Base-by-base conservation (phyloP, 768 basidiomycete genomes). In the Cantharellus cinnabarinus region DNA sequence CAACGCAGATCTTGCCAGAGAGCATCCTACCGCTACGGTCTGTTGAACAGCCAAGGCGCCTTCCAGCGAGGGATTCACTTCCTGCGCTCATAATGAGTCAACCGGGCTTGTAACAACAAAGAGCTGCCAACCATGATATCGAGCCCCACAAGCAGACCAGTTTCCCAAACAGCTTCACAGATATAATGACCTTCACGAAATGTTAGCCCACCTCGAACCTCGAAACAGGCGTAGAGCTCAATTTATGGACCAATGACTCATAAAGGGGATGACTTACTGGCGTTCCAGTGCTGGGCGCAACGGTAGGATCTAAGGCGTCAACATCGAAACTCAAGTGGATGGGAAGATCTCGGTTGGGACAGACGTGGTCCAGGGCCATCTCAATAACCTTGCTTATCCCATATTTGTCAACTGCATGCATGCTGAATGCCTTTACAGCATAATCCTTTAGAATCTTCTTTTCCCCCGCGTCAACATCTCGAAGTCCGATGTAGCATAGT, bases 121-220 rank as follows among this genome's bases (percentile, higher is more conserved):
- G 14, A 48, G n/a, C 4, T 39, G 68, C 79, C 53, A 62, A 85
- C 91, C 91, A 99, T 93, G 62, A 99, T 74, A 71, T 99, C 94
- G 34, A 98, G 72, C 0, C 83, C 89, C 35, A 95, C 91, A 20
- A 99, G 78, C 60, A 85, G 77, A 3, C 91, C 91, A 3, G 93
- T 98, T 74, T 95, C 91, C 62, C 81, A 80, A 50, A 98, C 79
- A 3, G 86, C 83, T 71, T 97, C 91, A 64, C 87, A 90, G 66
- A 94, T 91, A 69, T 93, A 97, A 71, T 97, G 95, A n/a, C 93
- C 94, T 68, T 99, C 95, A 63, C 95, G 75, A 74, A 98, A 99
- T 29, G 88, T 91, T 62, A 99, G 72, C 5, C 95, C 95, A 2
- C 95, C 95, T 65, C 93, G 84, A 34, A 94, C 89, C 80, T 85